These are phyloP conservation scores for Penicillium vulpinum DNA, from an alignment of 2,329 filamentous ascomycete genomes.

Conservation along the genomic window DNA sequence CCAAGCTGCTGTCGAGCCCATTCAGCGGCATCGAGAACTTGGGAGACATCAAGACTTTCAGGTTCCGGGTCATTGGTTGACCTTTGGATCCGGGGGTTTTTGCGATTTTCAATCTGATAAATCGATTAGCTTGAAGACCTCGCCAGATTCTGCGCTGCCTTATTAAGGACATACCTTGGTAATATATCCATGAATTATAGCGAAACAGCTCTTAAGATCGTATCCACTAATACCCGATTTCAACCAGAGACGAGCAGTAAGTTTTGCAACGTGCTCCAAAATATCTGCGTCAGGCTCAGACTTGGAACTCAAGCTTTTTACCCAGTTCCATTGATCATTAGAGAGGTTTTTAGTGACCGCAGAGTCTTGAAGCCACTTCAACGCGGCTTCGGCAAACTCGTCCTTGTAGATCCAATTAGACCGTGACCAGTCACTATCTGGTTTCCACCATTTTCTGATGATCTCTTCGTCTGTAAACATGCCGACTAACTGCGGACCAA, in stretches of 20 bases:
- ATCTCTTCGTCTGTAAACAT: conserved; percentile 21
- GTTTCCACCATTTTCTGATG: conserved; percentile 23
- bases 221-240: neutral
- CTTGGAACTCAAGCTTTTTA: conserved; percentile 28
- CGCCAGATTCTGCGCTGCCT: neutral
- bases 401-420: conserved; percentile 22
- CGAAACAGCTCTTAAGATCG: neutral
- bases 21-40: conserved; percentile 13
- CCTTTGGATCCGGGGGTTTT: neutral
- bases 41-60: conserved; percentile 1
- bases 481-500: conserved; percentile 24
- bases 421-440: conserved; percentile 4
- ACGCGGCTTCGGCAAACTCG: conserved; percentile 7
- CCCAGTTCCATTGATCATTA: conserved; percentile 22
- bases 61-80: neutral
- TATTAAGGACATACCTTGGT: conserved; percentile 6
- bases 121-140: neutral
- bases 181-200: conserved; percentile 6
- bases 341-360: conserved; percentile 26
- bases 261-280: conserved; percentile 19
- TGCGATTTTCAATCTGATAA: conserved; percentile 11
- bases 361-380: conserved; percentile 31
- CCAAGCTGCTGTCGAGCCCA: conserved; percentile 15
- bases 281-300: conserved; percentile 28
- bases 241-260: conserved; percentile 24